These are phyloP conservation scores for Solanum sejunctum DNA, from an alignment of 257 asterid genomes.

Conservation along the genomic window DNA sequence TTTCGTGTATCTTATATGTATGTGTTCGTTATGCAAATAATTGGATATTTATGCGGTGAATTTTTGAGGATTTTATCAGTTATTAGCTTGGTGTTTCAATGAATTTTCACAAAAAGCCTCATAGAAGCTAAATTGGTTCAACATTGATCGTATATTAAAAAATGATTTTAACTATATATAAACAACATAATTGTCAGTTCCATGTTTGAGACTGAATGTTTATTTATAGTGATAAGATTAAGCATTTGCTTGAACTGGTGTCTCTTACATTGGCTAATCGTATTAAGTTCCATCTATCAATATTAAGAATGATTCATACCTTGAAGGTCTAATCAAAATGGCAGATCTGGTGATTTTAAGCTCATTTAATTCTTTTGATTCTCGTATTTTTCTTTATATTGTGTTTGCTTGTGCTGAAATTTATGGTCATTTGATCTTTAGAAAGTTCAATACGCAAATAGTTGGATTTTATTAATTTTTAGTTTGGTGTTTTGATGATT, in stretches of 20 bases:
- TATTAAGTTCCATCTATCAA: slow-evolving; percentile 82
- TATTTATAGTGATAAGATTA: slow-evolving; percentile 45
- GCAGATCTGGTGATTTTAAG: slow-evolving; percentile 69
- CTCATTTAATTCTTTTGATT: neutral
- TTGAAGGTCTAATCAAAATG: slow-evolving; percentile 81
- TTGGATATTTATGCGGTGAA: neutral
- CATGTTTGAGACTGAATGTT: neutral
- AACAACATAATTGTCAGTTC: neutral
- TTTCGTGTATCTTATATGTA: neutral
- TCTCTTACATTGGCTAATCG: slow-evolving; percentile 42
- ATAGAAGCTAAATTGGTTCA: neutral
- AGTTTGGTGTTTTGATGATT: neutral
- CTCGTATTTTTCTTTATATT: neutral
- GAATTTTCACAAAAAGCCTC: too few relatives aligned
- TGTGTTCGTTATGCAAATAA: neutral
- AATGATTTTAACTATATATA: too few relatives aligned
- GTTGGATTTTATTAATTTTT: neutral
- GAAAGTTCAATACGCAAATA: neutral
- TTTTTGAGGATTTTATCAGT: neutral
- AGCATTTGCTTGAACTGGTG: slow-evolving; percentile 58
- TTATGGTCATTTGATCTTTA: neutral
- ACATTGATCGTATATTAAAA: neutral
- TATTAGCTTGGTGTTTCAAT: neutral
- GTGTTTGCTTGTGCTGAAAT: neutral
- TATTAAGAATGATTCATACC: slow-evolving; percentile 79